Conservation (phyloP, 2,329 filamentous ascomycete genomes). For the Colletotrichum melonis region DNA sequence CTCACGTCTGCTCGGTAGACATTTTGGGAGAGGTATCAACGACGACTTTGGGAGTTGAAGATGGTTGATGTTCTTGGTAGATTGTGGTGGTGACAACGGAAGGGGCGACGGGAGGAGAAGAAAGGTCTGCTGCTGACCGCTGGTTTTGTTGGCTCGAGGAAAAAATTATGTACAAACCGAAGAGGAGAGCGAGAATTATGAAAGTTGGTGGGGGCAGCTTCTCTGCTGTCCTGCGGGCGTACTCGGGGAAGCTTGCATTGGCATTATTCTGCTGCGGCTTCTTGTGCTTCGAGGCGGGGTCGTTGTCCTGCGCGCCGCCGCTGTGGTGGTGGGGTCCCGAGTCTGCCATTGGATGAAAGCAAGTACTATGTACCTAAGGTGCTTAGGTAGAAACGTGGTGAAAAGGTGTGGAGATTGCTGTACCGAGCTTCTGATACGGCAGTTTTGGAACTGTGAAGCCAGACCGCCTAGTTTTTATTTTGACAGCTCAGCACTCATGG, state of each 20-base stretch:
- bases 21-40: conserved; percentile 60
- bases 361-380: too few relatives aligned
- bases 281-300: conserved; percentile 46
- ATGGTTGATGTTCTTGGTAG: conserved; percentile 40
- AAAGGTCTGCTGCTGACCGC: conserved; percentile 38
- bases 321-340: conserved; percentile 46
- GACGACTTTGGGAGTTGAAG: conserved; percentile 36
- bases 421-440: conserved; percentile 7
- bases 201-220: conserved; percentile 58
- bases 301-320: conserved; percentile 34
- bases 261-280: conserved; percentile 36
- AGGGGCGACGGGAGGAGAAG: conserved; percentile 40
- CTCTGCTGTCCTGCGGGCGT: conserved; percentile 45
- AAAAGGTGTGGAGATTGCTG: neutral
- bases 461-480: conserved; percentile 5
- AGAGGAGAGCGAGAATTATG: conserved; percentile 50
- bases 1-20: conserved; percentile 91
- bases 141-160: conserved; percentile 41
- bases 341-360: conserved; percentile 40
- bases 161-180: conserved; percentile 50
- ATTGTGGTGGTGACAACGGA: conserved; percentile 35
- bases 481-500: conserved; percentile 14
- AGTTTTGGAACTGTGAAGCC: neutral
- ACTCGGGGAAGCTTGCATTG: conserved; percentile 28
- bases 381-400: neutral